Conservation (phyloP, 2,329 filamentous ascomycete species). For the Didymellaceae sp. region DNA sequence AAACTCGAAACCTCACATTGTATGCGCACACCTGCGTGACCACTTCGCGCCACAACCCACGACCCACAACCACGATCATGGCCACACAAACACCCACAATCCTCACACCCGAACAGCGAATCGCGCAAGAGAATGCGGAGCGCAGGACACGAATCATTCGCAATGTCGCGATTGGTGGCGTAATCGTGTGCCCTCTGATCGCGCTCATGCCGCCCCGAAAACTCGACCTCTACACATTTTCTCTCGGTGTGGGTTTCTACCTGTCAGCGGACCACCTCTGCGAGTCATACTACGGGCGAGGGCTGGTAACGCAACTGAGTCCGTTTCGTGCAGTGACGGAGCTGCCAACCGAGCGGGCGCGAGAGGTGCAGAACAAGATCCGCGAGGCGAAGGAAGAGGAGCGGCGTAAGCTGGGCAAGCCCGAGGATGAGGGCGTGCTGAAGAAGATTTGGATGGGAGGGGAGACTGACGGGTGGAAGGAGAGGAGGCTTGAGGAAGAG, state of each 20-base stretch:
- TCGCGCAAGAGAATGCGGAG: slow-evolving; percentile 41
- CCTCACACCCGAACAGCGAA: slow-evolving; percentile 43
- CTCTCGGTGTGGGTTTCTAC: slow-evolving; percentile 57
- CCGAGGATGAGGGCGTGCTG: slow-evolving; percentile 36
- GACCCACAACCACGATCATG: slow-evolving; percentile 28
- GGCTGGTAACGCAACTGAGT: slow-evolving; percentile 44
- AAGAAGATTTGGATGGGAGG: slow-evolving; percentile 50
- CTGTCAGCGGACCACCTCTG: slow-evolving; percentile 59
- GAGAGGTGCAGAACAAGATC: slow-evolving; percentile 42
- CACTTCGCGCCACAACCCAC: neutral
- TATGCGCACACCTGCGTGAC: slow-evolving; percentile 7
- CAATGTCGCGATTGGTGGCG: slow-evolving; percentile 56
- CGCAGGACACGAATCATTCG: slow-evolving; percentile 45
- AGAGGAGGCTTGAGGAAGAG: slow-evolving; percentile 53
- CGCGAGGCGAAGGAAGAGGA: slow-evolving; percentile 49
- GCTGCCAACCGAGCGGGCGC: slow-evolving; percentile 48
- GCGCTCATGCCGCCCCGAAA: slow-evolving; percentile 66
- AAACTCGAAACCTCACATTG: neutral
- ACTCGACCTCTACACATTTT: slow-evolving; percentile 66
- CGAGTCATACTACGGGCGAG: slow-evolving; percentile 49
- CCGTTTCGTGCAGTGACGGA: slow-evolving; percentile 20
- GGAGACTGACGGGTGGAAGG: slow-evolving; percentile 55
- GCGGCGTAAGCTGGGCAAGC: slow-evolving; percentile 39
- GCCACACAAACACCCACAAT: slow-evolving; percentile 33
- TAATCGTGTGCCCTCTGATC: slow-evolving; percentile 62